Evolutionary conservation across 371 early-diverging fungal species (phyloP), one percentile per base, ranked within the genome.

Genomic region (Scutellospora calospora): DNA sequence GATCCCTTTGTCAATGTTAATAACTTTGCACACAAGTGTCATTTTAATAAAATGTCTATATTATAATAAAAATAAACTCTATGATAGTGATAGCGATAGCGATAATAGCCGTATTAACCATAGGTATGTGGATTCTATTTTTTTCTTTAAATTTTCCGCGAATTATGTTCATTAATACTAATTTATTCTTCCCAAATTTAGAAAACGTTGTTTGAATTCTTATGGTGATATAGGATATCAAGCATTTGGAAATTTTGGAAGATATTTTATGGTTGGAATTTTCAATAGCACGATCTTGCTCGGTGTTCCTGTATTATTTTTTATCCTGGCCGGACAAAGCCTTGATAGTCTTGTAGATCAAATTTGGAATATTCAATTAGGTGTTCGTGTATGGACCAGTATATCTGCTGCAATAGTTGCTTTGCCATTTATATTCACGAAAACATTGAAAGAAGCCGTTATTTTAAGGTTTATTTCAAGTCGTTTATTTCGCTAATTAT

Each of bases 31-130:
- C 83, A 87, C 91, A 5, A 93, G 94, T 38, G 87, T 87, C 29
- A 85, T 94, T 22, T 86, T 94, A 31, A 90, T 95, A 81, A 86
- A 89, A 66, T 94, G 94, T 81, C 87, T 96, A 9, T 95, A 95
- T 85, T 83, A 88, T 80, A 85, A 89, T 82, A 82, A 74, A 81
- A 71, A 35, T n/a, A n/a, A n/a, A n/a, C n/a, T n/a, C n/a, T n/a
- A n/a, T n/a, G n/a, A n/a, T n/a, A n/a, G n/a, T n/a, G n/a, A n/a
- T n/a, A n/a, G n/a, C n/a, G n/a, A n/a, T n/a, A n/a, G n/a, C n/a
- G n/a, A n/a, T n/a, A n/a, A n/a, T n/a, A n/a, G n/a, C n/a, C n/a
- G n/a, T n/a, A n/a, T n/a, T n/a, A n/a, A n/a, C n/a, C n/a, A n/a
- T n/a, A n/a, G n/a, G n/a, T n/a, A n/a, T 38, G 9, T 38, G 2